Evolutionary conservation across 2,329 filamentous ascomycete species (phyloP), one percentile per base, ranked within the genome.

Genomic region (Nemania diffusa): DNA sequence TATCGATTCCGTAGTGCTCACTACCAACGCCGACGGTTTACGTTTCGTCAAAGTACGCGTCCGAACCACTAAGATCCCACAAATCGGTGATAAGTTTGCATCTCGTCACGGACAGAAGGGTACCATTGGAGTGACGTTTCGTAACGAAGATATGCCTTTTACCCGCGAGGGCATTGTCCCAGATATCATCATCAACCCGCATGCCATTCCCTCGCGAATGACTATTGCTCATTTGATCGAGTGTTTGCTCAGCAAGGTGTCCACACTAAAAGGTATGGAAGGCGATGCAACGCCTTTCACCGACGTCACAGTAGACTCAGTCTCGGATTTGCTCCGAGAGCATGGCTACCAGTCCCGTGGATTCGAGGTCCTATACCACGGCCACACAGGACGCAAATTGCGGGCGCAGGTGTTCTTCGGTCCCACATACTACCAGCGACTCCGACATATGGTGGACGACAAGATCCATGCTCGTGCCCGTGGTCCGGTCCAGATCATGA

Each of bases 221-320:
- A 99, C 97, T 2, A 99, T 99, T 90, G 96, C 96, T 75, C 96
- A 99, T 86, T 94, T 99, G 88, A 97, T 99, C 79, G 96, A 99
- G 85, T 99, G 96, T 87, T 87, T 98, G 73, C 88, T 99, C 64
- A 97, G 93, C 79, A 99, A 99, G 80, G 96, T 99, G 40, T 93
- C 94, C 1, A 92, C 96, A 2, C 86, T 99, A 24, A 92, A 94
- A 80, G 97, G 96, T 50, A 92, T 94, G 81, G 96, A 99, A 83
- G 97, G 96, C 75, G 97, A 99, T 76, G 96, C 96, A 1, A 99
- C 96, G 0, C 96, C 97, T 0, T 99, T 99, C 79, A 98, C 96
- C 9, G 95, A 97, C 74, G 94, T 99, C 69, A 99, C 96, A 0
- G 95, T 99, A 68, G 94, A 97, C 75, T 93, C 92, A 7, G 91